Conservation (phyloP, 257 asterid species). For the Solanum appendiculatum region DNA sequence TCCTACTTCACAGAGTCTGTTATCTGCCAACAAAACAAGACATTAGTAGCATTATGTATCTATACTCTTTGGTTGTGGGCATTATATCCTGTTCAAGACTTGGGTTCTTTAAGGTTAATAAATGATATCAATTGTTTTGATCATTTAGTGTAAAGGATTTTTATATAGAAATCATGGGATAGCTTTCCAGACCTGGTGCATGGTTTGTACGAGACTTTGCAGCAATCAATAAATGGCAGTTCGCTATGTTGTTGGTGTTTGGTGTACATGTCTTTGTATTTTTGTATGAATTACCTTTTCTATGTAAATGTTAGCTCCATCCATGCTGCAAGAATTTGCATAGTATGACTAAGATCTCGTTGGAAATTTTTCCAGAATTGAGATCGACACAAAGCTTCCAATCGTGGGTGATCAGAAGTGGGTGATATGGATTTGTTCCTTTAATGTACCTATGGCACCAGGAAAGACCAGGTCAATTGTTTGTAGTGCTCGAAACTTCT, state of each 20-base stretch:
- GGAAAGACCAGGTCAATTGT: constrained; percentile 99
- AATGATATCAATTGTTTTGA: neutral
- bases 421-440: constrained; percentile 98
- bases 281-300: neutral
- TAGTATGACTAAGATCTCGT: neutral
- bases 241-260: neutral
- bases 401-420: constrained; percentile 84
- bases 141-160: neutral
- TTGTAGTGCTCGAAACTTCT: constrained; percentile 93
- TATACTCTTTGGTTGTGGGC: neutral
- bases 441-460: constrained; percentile 97
- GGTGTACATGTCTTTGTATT: neutral
- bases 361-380: constrained; percentile 42
- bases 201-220: neutral
- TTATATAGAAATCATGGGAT: neutral
- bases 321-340: neutral
- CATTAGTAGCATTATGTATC: neutral
- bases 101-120: neutral
- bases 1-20: neutral
- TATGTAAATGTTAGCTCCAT: neutral
- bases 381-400: constrained; percentile 90
- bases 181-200: neutral
- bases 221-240: neutral
- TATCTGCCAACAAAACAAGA: neutral
- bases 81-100: neutral